Base-by-base conservation (phyloP, 1,139 yeast species). In the Candida sojae region DNA sequence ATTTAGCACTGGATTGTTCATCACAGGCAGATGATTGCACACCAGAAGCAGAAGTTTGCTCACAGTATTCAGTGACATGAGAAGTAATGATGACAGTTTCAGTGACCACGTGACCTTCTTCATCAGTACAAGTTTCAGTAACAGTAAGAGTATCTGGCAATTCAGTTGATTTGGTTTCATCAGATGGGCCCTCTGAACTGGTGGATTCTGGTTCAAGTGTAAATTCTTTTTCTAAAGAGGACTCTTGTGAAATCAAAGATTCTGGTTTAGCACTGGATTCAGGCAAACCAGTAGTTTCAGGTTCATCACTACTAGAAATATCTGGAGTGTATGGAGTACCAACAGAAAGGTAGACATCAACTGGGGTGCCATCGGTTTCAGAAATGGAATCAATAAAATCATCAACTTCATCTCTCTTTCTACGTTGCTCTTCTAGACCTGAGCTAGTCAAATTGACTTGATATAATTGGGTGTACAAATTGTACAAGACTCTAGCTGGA, bases 331-430 rank as follows among this genome's bases (percentile, higher is more conserved):
- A 26, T 10, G 72, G 71, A 49, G 60, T 66, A 8, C 68, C 62
- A 17, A 60, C 61, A 50, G 17, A 44, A 35, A 36, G 30, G 30
- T 36, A 36, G 12, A 36, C 39, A n/a, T 36, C 30, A 8, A 31
- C 40, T 31, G 45, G 23, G 12, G 45, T 9, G 23, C 25, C 21
- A 11, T 43, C 45, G 21, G 39, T 10, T 25, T 39, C 28, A 58
- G 70, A 51, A 56, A 71, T 63, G 43, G 57, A 47, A 42, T 55
- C 67, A 42, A 67, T 58, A 51, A 74, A 70, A 57, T 68, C 73
- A 45, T 65, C 62, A 28, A 55, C 57, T 32, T 54, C 71, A 48
- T 67, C 73, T 62, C 72, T 67, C 60, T 65, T 73, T 64, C 73
- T 26, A 26, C 29, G 29, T 26, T 26, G 29, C 9, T 70, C 60